These are phyloP conservation scores for Euphrasia confusa DNA, from an alignment of 257 asterid species.

Conservation along the genomic window DNA sequence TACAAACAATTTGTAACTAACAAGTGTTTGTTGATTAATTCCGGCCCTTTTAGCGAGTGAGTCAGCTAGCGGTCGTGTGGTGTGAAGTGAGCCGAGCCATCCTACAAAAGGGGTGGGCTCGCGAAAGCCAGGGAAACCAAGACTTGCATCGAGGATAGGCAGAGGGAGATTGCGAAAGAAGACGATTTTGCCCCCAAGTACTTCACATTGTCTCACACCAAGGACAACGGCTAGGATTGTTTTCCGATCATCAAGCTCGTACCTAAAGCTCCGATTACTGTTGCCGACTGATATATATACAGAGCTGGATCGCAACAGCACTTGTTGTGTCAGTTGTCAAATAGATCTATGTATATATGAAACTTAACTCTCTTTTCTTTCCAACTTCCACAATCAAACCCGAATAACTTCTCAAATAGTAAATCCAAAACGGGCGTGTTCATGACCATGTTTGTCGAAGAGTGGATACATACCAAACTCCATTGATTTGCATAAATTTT, in stretches of 20 bases:
- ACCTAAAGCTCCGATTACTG: constrained; percentile 66
- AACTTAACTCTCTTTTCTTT: no score
- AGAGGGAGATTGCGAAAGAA: constrained; percentile 47
- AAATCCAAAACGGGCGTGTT: no score
- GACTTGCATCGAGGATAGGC: constrained; percentile 51
- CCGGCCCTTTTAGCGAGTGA: constrained; percentile 52
- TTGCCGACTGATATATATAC: constrained; percentile 21
- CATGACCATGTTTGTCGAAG: no score
- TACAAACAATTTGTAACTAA: no score
- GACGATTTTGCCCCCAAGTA: constrained; percentile 58
- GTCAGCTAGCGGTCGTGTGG: constrained; percentile 72
- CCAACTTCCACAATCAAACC: no score
- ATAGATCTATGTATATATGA: no score
- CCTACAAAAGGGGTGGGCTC: constrained; percentile 52
- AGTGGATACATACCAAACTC: no score
- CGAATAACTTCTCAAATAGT: no score
- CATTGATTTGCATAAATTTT: no score
- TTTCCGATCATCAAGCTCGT: constrained; percentile 44
- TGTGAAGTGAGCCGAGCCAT: constrained; percentile 54
- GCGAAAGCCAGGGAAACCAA: constrained; percentile 63
- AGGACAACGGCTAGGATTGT: constrained; percentile 70
- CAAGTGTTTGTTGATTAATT: no score
- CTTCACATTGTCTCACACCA: constrained; percentile 41
- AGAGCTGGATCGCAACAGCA: no score
- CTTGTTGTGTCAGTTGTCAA: no score